phyloP scores from a whole-genome alignment of 1,284 basidiomycete genomes.

The Mrakiaceae sp. region DNA sequence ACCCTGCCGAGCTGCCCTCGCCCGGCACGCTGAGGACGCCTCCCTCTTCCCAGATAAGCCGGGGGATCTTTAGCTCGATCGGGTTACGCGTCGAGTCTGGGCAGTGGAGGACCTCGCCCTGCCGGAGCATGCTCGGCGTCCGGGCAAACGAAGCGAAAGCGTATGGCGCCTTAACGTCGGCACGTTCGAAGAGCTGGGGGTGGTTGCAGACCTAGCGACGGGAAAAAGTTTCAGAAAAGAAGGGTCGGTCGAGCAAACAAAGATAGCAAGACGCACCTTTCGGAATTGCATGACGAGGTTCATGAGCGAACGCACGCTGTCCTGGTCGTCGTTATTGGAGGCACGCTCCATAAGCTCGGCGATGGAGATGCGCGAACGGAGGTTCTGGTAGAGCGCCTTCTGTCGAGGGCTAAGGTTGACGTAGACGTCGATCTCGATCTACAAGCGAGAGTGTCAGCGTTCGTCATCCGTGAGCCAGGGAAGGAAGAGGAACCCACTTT shows the following conservation, averaged over 20 bases:
- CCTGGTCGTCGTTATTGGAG: constrained; percentile 74
- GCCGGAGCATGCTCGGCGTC: constrained; percentile 68
- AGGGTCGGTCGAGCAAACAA: neutral
- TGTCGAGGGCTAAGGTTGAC: constrained; percentile 92
- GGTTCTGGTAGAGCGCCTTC: constrained; percentile 77
- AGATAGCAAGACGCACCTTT: constrained; percentile 47
- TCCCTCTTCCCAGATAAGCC: constrained; percentile 65
- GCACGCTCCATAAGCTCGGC: constrained; percentile 90
- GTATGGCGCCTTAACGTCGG: constrained; percentile 87
- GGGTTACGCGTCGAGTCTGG: constrained; percentile 71
- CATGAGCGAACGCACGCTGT: constrained; percentile 87
- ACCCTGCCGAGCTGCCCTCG: constrained; percentile 45
- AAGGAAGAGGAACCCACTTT: constrained; percentile 50
- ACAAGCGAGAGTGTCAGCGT: constrained; percentile 5
- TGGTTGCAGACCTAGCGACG: constrained; percentile 80
- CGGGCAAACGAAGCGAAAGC: constrained; percentile 76
- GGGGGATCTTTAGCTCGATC: constrained; percentile 68
- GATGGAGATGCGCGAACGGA: constrained; percentile 87
- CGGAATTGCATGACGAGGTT: constrained; percentile 99
- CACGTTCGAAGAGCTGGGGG: constrained; percentile 94
- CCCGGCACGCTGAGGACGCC: constrained; percentile 60
- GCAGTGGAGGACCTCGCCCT: constrained; percentile 70
- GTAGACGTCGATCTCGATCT: constrained; percentile 95
- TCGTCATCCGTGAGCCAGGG: neutral
- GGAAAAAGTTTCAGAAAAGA: constrained; percentile 6